Base-by-base conservation (phyloP, 2,329 filamentous ascomycete genomes). In the Penicillium sp. region DNA sequence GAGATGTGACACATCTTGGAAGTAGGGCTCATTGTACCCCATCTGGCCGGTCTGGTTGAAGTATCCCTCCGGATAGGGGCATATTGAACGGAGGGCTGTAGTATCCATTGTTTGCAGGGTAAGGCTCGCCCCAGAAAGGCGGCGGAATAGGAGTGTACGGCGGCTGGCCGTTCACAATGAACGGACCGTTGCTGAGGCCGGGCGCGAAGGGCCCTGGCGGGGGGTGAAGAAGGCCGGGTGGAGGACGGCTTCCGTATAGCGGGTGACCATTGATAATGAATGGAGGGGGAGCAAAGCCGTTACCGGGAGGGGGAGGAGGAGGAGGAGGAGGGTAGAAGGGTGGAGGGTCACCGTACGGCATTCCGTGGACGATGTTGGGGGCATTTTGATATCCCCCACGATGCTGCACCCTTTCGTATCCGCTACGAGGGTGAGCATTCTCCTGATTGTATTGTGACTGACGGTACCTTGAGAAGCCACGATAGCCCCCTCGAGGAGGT, bases 121-220 rank as follows among this genome's bases (percentile, higher is more conserved):
- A 37, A 13, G 16, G 42, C 7, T 39, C 46, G 3, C 24, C 26
- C 18, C 31, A 46, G 16, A n/a, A 38, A 10, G 14, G 1, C 3
- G 32, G 47, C 2, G 2, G 4, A 18, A 16, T 23, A 11, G n/a
- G 14, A 13, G 4, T 37, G 29, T 35, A 44, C 7, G 13, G 6
- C 10, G 45, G 45, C 29, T 51, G 47, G 11, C 44, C 47, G 9
- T 24, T 26, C 32, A 51, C 47, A 14, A 55, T 35, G n/a, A 49
- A 44, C 6, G 47, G 47, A 13, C 13, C 38, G 16, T 42, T 27
- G 26, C 23, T 40, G 24, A 13, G n/a, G 11, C 11, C 14, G 31
- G 38, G 26, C 34, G 24, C 1, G 39, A 34, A 41, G 23, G 26
- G 13, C n/a, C 34, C 41, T 4, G 29, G 46, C 13, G 34, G 18